Base-by-base conservation (phyloP, 768 basidiomycete species). In the Xerocomellus amylosporus region DNA sequence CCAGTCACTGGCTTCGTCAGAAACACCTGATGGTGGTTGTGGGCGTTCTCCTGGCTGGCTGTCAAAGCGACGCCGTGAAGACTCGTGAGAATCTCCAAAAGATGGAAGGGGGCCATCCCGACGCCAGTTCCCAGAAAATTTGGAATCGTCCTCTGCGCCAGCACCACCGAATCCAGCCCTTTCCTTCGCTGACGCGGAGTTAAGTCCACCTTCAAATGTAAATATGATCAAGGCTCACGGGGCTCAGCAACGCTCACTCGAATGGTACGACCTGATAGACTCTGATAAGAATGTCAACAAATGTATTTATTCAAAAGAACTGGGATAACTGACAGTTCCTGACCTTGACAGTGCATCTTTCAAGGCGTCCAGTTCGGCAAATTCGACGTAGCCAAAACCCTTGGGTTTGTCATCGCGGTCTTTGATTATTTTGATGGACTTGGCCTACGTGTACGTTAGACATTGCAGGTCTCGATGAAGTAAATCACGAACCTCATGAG, bases 341-440 rank as follows among this genome's bases (percentile, higher is more conserved):
- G 77, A 81, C 73, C 84, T 87, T 20, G 77, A 73, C 36, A 99
- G 73, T 5, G 88, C 97, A 54, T 86, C 85, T 73, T 95, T 95
- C 47, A 98, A 74, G 44, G 84, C 87, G 19, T 95, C 92, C 53
- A 93, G 65, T 49, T 87, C 88, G n/a, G 79, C 81, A 65, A 98
- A 98, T 69, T 99, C 97, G 54, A 98, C 85, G 70, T 99, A 98
- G 33, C 96, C 97, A 73, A 98, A 98, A 1, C 97, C 97, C 72
- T 98, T 98, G 19, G 95, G 92, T 69, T 93, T 93, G 46, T 95
- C 94, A 49, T 95, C 94, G 54, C 84, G 81, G 63, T 95, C 95
- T 67, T 82, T 87, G 72, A 98, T 96, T 56, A 98, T 90, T 76
- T 98, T 95, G 59, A 93, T 82, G 19, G 86, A 86, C 68, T 89